These are phyloP conservation scores for Lactarius akahatsu DNA, from an alignment of 768 basidiomycete genomes.

Conservation along the genomic window DNA sequence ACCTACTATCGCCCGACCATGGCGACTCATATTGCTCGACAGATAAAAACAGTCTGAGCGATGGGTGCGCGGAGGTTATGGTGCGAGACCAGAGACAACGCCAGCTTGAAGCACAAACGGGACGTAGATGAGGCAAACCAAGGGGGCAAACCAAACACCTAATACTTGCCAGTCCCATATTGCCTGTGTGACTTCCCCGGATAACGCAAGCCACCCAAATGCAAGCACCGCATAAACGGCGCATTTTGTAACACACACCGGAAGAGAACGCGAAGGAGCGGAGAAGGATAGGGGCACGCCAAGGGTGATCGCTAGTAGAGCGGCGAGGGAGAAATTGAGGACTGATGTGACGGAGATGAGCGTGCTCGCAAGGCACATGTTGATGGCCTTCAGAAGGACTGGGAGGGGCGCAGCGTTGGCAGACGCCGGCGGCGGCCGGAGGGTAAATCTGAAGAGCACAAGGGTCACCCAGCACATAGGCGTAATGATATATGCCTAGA, in stretches of 20 bases:
- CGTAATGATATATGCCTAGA: slow-evolving; percentile 15
- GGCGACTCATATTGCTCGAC: neutral
- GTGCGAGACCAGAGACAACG: slow-evolving; percentile 45
- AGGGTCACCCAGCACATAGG: slow-evolving; percentile 14
- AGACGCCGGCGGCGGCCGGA: slow-evolving; percentile 33
- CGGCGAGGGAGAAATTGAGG: slow-evolving; percentile 90
- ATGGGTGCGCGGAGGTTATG: slow-evolving; percentile 1
- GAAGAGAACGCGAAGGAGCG: slow-evolving; percentile 37
- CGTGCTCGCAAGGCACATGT: slow-evolving; percentile 81
- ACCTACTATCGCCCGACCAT: neutral
- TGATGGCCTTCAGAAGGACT: slow-evolving; percentile 64
- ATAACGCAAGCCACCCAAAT: slow-evolving; percentile 58
- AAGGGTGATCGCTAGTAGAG: slow-evolving; percentile 61
- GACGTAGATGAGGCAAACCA: slow-evolving; percentile 74
- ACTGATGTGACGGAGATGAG: slow-evolving; percentile 83
- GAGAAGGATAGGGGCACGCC: slow-evolving; percentile 60
- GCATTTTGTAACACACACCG: slow-evolving; percentile 35
- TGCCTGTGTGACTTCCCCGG: slow-evolving; percentile 47
- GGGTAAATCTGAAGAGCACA: slow-evolving; percentile 39
- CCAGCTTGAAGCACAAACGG: slow-evolving; percentile 74
- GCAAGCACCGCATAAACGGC: slow-evolving; percentile 48
- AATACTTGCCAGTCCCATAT: slow-evolving; percentile 79
- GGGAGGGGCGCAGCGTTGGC: slow-evolving; percentile 39
- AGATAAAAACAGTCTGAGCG: neutral
- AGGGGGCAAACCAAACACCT: slow-evolving; percentile 80